Conservation (phyloP, 306 rosid species). For the Rosa chinensis region DNA sequence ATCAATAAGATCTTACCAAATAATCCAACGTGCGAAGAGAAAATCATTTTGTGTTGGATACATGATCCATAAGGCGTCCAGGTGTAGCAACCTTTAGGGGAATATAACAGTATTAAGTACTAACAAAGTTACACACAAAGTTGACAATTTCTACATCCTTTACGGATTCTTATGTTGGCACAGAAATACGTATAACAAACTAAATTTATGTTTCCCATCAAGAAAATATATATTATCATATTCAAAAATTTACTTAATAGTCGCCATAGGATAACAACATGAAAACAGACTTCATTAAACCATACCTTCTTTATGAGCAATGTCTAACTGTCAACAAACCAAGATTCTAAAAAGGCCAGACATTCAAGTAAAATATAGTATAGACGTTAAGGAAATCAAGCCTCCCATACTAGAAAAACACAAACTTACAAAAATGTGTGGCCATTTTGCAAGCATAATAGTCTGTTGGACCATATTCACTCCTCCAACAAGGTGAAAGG, state of each 20-base stretch:
- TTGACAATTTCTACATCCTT: neutral
- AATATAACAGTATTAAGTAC: no score
- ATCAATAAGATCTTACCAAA: no score
- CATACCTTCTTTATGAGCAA: neutral
- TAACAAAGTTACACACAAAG: neutral
- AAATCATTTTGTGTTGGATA: no score
- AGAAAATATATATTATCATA: neutral
- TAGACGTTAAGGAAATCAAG: neutral
- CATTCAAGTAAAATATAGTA: neutral
- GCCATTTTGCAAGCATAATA: constrained; percentile 64
- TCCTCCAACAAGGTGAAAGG: constrained; percentile 84
- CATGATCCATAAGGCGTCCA: no score
- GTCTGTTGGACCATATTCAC: constrained; percentile 69
- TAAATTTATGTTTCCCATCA: neutral
- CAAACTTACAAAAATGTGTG: constrained; percentile 86
- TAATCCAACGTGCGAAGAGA: no score
- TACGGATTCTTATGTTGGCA: neutral
- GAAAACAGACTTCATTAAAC: neutral
- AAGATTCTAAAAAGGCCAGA: neutral
- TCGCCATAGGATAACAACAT: neutral
- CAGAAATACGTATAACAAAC: neutral
- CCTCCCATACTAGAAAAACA: neutral
- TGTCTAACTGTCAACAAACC: neutral
- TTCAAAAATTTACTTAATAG: no score
- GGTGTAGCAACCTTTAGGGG: no score